Conservation (phyloP, 2,329 filamentous ascomycete species). For the Epicoccum nigrum region DNA sequence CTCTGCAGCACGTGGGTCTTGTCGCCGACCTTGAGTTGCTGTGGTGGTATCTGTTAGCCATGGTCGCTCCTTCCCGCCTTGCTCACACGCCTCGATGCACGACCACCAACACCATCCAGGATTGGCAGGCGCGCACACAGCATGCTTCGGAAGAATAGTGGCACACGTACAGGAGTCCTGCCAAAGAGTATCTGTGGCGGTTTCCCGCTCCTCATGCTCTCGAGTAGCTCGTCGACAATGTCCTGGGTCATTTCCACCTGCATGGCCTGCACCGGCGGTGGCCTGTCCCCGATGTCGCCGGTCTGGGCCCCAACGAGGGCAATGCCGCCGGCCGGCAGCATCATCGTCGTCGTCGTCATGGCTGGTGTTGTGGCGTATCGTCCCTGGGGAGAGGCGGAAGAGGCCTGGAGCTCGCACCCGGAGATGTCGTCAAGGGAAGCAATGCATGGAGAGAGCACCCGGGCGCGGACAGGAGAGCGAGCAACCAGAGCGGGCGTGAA, state of each 20-base stretch:
- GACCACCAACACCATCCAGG: slow-evolving; percentile 15
- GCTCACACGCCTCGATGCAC: slow-evolving; percentile 13
- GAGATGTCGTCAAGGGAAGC: slow-evolving; percentile 41
- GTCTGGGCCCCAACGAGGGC: slow-evolving; percentile 50
- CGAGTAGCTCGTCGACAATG: slow-evolving; percentile 50
- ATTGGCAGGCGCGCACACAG: neutral
- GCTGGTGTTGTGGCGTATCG: slow-evolving; percentile 19
- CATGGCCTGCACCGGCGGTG: slow-evolving; percentile 47
- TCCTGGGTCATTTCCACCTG: slow-evolving; percentile 51
- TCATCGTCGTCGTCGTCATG: slow-evolving; percentile 39
- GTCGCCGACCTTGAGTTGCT: slow-evolving; percentile 64
- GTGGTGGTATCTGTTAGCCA: slow-evolving; percentile 38
- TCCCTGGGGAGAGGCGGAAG: slow-evolving; percentile 13
- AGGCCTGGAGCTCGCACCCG: slow-evolving; percentile 45
- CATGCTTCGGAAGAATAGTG: slow-evolving; percentile 10
- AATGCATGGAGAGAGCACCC: slow-evolving; percentile 50
- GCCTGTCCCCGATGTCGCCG: slow-evolving; percentile 41
- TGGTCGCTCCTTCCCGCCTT: slow-evolving; percentile 26
- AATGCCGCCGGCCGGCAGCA: slow-evolving; percentile 40
- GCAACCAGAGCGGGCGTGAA: slow-evolving; percentile 32
- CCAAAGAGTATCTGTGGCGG: slow-evolving; percentile 49
- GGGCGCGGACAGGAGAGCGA: slow-evolving; percentile 38
- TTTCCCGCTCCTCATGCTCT: slow-evolving; percentile 45
- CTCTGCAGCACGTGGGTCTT: slow-evolving; percentile 62
- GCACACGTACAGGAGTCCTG: slow-evolving; percentile 47